These are phyloP conservation scores for Aspergillus asperescens DNA, from an alignment of 495 filamentous ascomycete genomes.

Conservation along the genomic window DNA sequence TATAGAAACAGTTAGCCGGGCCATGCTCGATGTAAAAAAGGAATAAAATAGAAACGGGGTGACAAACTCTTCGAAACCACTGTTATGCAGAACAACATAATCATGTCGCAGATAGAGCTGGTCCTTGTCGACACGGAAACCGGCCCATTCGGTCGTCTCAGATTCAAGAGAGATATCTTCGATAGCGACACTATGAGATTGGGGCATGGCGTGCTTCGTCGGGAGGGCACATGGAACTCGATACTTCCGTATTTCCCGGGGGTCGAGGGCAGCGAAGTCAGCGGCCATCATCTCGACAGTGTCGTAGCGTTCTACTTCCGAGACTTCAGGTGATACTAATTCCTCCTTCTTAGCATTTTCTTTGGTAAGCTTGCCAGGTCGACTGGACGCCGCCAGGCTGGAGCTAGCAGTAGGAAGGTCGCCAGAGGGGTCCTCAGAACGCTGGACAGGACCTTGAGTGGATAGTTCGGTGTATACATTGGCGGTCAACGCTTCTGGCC, in stretches of 20 bases:
- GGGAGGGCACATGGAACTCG: constrained; percentile 1
- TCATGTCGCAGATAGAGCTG: constrained; percentile 47
- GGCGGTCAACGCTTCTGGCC: constrained; percentile 18
- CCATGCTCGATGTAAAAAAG: neutral
- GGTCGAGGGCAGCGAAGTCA: constrained; percentile 33
- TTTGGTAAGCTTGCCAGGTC: no score
- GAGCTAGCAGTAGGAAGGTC: no score
- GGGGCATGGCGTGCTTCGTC: constrained; percentile 1
- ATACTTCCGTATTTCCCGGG: constrained; percentile 26
- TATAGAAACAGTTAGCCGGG: constrained; percentile 1
- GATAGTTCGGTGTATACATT: constrained; percentile 7
- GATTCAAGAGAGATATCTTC: constrained; percentile 37
- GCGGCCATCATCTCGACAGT: constrained; percentile 40
- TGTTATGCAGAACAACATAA: constrained; percentile 42
- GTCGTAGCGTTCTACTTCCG: constrained; percentile 22
- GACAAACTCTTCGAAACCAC: constrained; percentile 59
- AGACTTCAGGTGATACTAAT: constrained; percentile 8
- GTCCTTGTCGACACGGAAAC: constrained; percentile 45
- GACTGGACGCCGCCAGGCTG: no score
- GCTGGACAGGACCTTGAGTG: no score
- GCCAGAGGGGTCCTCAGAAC: no score
- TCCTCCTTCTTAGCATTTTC: no score
- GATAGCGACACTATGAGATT: constrained; percentile 30
- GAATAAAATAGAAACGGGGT: neutral
- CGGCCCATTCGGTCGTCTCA: constrained; percentile 36